phyloP scores from a whole-genome alignment of 306 rosid genomes.

The Corylus avellana region DNA sequence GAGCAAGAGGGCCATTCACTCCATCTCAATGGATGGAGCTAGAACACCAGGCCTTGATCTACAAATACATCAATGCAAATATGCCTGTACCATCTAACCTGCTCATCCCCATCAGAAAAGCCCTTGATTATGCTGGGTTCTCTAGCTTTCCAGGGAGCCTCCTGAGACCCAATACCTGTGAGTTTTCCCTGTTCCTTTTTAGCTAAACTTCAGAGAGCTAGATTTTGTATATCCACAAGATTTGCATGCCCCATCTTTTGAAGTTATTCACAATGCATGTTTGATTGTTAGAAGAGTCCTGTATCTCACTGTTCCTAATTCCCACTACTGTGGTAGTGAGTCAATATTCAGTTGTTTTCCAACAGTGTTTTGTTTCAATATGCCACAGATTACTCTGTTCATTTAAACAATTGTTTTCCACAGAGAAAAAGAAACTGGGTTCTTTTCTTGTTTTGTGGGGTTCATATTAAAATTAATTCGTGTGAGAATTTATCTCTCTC shows the following conservation, averaged over 20 bases:
- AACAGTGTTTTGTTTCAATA: not conserved
- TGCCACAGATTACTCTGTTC: not conserved
- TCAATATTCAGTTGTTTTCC: not conserved
- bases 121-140: conserved; percentile 73
- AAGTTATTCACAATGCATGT: not conserved
- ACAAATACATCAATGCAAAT: conserved; percentile 80
- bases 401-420: not conserved
- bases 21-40: conserved; percentile 97
- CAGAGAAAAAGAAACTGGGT: not conserved
- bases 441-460: not conserved
- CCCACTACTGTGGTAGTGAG: not conserved
- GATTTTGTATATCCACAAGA: not conserved
- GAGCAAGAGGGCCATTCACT: conserved; percentile 69
- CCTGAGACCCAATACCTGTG: conserved; percentile 75
- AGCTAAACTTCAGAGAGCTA: not conserved
- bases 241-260: not conserved
- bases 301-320: not conserved
- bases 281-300: not conserved
- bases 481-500: not conserved
- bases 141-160: conserved; percentile 49
- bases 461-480: not conserved
- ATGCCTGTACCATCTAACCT: conserved; percentile 79
- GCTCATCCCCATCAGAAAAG: conserved; percentile 77
- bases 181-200: conserved; percentile 2
- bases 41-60: conserved; percentile 95